Evolutionary conservation across 2,329 filamentous ascomycete species (phyloP), one percentile per base, ranked within the genome.

Genomic region (Xylariaceae sp.): DNA sequence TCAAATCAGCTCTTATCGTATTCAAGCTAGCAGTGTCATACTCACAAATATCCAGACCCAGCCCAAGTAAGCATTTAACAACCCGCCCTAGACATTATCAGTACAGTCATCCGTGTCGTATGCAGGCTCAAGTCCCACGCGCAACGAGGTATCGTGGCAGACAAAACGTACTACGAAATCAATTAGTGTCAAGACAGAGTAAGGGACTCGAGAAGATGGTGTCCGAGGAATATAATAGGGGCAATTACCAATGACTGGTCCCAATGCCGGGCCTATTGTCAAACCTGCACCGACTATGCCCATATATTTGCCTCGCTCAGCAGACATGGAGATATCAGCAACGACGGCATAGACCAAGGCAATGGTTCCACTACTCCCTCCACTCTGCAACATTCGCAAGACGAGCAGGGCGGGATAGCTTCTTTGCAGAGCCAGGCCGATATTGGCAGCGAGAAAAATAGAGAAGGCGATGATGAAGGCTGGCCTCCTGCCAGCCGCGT

Each of bases 291-390:
- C 78, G n/a, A 83, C 80, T 52, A 83, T 77, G 44, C 81, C 86
- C 71, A 91, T 85, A 61, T 87, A 91, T 48, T 77, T 80, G 2
- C 88, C 89, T 58, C 89, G 74, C 64, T 92, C 86, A 0, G 80
- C 76, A 41, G 78, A 82, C 0, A 85, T 82, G 0, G 83, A 77
- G 5, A 90, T 76, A 59, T 94, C 89, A 1, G 85, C 83, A 12
- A 91, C 79, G 1, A 90, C 81, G 2, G 83, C 88, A 53, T 79
- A 86, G 0, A 81, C 82, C 1, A 94, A 72, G 0, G 87, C 84
- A n/a, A 90, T 73, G 0, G 85, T 86, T 0, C 83, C 83, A 58
- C 81, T 85, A 62, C 80, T 85, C 1, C 86, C 84, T 0, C 74
- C 73, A 31, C 80, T 82, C 60, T 87, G 84, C 3, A 86, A 50